A percentile compares a stretch with the other conserved stretches of the same genome.
These are phyloP conservation scores for Cystobasidium sp. DNA, from an alignment of 1,284 basidiomycete genomes.

Conservation along the genomic window DNA sequence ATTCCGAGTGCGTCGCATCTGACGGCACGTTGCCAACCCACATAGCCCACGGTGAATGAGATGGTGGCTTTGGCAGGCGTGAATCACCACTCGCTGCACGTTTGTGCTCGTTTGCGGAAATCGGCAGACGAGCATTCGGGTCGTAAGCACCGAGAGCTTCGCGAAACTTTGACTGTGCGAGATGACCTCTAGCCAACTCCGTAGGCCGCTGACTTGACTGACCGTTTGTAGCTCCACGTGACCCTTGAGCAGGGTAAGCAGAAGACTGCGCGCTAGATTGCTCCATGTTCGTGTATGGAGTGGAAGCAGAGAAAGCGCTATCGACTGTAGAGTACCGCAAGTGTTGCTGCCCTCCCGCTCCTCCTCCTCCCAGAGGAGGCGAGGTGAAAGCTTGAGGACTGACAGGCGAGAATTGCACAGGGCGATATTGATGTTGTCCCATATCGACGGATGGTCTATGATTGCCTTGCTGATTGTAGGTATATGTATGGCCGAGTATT, in stretches of 20 bases:
- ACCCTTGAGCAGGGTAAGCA: not conserved
- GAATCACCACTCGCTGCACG: conserved; percentile 17
- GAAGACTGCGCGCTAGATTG: not conserved
- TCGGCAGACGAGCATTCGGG: conserved; percentile 23
- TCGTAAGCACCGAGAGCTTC: conserved; percentile 40
- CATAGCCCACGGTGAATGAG: conserved; percentile 67
- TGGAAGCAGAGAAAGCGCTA: conserved; percentile 10
- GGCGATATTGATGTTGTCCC: conserved; percentile 18
- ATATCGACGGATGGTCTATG: conserved; percentile 11
- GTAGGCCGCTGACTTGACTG: conserved; percentile 26
- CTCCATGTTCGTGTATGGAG: conserved; percentile 3
- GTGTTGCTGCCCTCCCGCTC: conserved; percentile 10
- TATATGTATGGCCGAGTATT: not conserved
- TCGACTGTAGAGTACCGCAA: conserved; percentile 17
- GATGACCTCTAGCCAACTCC: conserved; percentile 47
- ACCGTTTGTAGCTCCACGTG: not conserved
- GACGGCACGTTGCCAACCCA: conserved; percentile 87
- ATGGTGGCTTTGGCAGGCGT: conserved; percentile 50
- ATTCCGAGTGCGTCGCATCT: conserved; percentile 82
- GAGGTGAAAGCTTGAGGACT: conserved; percentile 13
- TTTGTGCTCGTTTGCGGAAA: conserved; percentile 13
- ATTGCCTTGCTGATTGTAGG: conserved; percentile 8
- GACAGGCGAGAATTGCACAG: not conserved
- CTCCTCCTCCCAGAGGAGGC: not conserved
- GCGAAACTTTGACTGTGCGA: conserved; percentile 46